These are phyloP conservation scores for Passiflora organensis DNA, from an alignment of 345 rosid species.

Conservation along the genomic window DNA sequence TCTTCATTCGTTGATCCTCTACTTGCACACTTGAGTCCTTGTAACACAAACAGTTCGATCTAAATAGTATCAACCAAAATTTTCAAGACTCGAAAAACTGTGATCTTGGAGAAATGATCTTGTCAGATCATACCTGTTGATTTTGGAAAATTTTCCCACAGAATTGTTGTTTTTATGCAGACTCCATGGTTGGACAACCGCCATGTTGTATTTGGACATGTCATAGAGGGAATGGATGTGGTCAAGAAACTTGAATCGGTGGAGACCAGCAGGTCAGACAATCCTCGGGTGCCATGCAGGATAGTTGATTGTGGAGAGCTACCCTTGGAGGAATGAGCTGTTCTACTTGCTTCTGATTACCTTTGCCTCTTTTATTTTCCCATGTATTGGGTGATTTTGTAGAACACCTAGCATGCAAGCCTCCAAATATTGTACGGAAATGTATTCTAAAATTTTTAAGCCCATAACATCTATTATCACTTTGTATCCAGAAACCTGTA, in stretches of 20 bases:
- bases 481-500: no score
- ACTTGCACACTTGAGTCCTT: no score
- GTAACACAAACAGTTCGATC: no score
- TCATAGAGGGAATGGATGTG: slow-evolving; percentile 73
- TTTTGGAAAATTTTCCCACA: neutral
- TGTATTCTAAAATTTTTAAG: no score
- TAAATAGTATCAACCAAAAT: no score
- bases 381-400: no score
- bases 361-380: no score
- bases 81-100: no score
- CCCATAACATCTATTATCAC: no score
- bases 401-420: no score
- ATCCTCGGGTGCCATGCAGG: slow-evolving; percentile 66
- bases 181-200: slow-evolving; percentile 88
- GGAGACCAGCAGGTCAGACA: slow-evolving; percentile 67
- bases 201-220: slow-evolving; percentile 85
- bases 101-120: neutral
- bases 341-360: no score
- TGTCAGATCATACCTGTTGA: neutral
- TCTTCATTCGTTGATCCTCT: no score
- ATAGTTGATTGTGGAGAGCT: slow-evolving; percentile 77
- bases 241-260: slow-evolving; percentile 65
- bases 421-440: neutral
- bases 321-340: slow-evolving; percentile 48
- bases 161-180: slow-evolving; percentile 18